Base-by-base conservation (phyloP, 148 eudicot genomes). In the Rhododendron vialii region DNA sequence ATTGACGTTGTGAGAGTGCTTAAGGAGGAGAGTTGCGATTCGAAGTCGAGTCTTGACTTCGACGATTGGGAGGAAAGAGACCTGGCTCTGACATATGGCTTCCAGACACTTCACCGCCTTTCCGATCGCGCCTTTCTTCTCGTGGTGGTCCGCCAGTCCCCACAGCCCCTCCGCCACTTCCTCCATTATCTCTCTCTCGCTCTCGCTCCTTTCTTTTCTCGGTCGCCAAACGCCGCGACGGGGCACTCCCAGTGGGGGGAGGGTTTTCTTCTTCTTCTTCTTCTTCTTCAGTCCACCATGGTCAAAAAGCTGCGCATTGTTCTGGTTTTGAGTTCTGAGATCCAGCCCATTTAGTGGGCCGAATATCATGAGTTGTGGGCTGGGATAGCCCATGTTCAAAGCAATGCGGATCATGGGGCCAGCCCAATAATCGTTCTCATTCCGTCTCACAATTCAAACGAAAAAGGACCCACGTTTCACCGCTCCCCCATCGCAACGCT, bases 1-100 rank as follows among this genome's bases (percentile, higher is more conserved):
- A 78, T 92, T 96, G 84, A 96, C 93, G 81, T 96, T 94, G 73
- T 96, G 94, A 17, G 96, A 88, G 84, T 94, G 93, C 75, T 90
- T 92, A 87, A 96, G 88, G 78, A 96, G 94, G 26, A 96, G 89
- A 26, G 94, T 87, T 15, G 98, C 95, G 65, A 95, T 81, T 18
- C 99, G 94, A 77, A 96, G 92, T 18, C 99, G 96, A 41, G 98
- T 96, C 91, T 96, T 95, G 88, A 96, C 94, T 83, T 95, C 98
- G 33, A 93, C 88, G 28, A 93, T 91, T 7, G 99, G 99, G 24
- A 96, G 96, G 78, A 96, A 96, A 5, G 96, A 92, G 80, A 93
- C 96, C n/a, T 89, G 84, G 91, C 94, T 92, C 86, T 96, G 99
- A 71, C 96, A 95, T 18, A 96, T 91, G 35, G 98, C 95, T 90